These are phyloP conservation scores for Yamadazyma atmosphaerica DNA, from an alignment of 1,139 yeast species.

Conservation along the genomic window DNA sequence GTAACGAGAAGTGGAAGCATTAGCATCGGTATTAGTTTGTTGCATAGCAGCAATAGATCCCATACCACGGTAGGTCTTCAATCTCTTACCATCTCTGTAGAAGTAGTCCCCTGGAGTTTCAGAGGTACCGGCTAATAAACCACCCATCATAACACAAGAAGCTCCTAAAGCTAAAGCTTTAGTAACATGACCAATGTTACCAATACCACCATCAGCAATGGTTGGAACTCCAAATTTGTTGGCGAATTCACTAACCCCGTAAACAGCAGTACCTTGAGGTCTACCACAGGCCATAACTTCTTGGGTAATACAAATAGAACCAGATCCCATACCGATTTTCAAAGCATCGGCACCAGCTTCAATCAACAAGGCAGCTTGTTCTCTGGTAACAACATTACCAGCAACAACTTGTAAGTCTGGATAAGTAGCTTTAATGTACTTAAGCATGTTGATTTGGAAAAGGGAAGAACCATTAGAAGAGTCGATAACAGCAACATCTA, in stretches of 20 bases:
- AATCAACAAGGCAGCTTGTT: conserved; percentile 95
- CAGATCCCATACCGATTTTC: conserved; percentile 99
- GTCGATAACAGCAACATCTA: conserved; percentile 93
- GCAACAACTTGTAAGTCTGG: conserved; percentile 89
- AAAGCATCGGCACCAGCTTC: conserved; percentile 97
- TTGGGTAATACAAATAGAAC: conserved; percentile 98
- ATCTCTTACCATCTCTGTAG: conserved; percentile 96
- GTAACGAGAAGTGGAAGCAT: conserved; percentile 97
- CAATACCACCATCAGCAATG: conserved; percentile 99
- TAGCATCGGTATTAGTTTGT: conserved; percentile 82
- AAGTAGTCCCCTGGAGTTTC: conserved; percentile 99
- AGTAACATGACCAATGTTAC: conserved; percentile 97
- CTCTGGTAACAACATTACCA: conserved; percentile 98
- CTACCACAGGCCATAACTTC: conserved; percentile 99
- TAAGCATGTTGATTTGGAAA: conserved; percentile 91
- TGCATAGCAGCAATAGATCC: conserved; percentile 99
- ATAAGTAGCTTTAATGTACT: conserved; percentile 81
- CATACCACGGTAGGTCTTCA: conserved; percentile 98
- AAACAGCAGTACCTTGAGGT: conserved; percentile 98
- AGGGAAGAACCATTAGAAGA: conserved; percentile 97
- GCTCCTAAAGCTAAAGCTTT: conserved; percentile 98
- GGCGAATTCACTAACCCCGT: conserved; percentile 84
- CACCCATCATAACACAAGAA: conserved; percentile 99
- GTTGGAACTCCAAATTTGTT: conserved; percentile 91
- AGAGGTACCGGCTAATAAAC: conserved; percentile 96